Conservation (phyloP, 1,139 yeast species). For the Scheffersomyces lignicola region DNA sequence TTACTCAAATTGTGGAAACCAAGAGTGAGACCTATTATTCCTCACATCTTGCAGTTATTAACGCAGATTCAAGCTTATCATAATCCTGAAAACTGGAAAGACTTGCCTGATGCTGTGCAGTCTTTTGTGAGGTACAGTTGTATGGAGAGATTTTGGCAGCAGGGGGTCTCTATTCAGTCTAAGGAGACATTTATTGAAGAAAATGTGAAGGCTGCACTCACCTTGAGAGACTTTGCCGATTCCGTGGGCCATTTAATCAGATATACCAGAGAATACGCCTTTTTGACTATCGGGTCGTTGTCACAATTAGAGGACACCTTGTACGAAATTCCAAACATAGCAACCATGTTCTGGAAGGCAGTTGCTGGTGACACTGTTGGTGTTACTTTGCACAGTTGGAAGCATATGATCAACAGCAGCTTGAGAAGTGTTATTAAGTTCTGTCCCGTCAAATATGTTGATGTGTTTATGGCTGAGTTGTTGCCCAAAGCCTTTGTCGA, state of each 20-base stretch:
- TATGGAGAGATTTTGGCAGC: constrained; percentile 96
- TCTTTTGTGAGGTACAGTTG: constrained; percentile 86
- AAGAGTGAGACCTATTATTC: constrained; percentile 85
- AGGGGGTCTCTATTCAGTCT: constrained; percentile 92
- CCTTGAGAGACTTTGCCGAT: constrained; percentile 94
- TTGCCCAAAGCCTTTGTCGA: constrained; percentile 75
- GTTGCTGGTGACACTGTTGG: constrained; percentile 85
- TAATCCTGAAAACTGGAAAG: constrained; percentile 88
- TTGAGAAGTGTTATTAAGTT: constrained; percentile 82
- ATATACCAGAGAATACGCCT: constrained; percentile 94
- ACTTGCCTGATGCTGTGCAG: constrained; percentile 85
- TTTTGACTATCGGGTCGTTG: constrained; percentile 84
- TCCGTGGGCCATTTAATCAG: constrained; percentile 96
- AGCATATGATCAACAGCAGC: constrained; percentile 90
- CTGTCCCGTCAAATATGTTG: constrained; percentile 75
- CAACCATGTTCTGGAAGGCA: constrained; percentile 76
- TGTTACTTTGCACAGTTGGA: constrained; percentile 93
- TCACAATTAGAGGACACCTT: constrained; percentile 88
- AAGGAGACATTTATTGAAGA: constrained; percentile 95
- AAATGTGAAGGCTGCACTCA: constrained; percentile 89
- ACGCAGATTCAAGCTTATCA: constrained; percentile 94
- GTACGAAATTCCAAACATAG: constrained; percentile 83
- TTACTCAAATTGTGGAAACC: constrained; percentile 87
- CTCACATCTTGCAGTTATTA: constrained; percentile 82
- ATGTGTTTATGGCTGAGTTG: constrained; percentile 70